Evolutionary conservation across 1,284 basidiomycete genomes (phyloP), one percentile per base, ranked within the genome.

Genomic region (Phylloporus sp.): DNA sequence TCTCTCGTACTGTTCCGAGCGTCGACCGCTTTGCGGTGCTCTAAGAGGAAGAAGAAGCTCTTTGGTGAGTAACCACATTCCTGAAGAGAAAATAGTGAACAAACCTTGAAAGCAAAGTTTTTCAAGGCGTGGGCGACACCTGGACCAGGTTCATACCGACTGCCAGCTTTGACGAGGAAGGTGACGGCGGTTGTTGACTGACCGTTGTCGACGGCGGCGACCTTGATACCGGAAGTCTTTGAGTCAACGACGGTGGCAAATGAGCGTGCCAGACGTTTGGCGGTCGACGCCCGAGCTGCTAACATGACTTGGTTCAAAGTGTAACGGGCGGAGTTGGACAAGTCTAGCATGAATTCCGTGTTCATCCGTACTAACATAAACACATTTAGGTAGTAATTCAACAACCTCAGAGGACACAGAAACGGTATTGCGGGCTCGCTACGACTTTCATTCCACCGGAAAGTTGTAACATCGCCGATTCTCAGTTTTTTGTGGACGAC

Each of bases 101-200:
- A 56, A 70, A 97, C 96, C 92, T 96, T 98, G 89, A 96, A 98
- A 65, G 95, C 90, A 84, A 95, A 97, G 86, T 94, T 95, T 86
- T 96, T 96, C 78, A 98, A 85, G 67, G 90, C 90, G 82, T 96
- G 93, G 13, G 96, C 94, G 68, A 94, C 87, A 74, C 96, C 96
- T 55, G 93, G 87, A 73, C 90, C 90, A 65, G 88, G 80, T 83
- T 98, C 92, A 77, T 89, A 96, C 72, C 96, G 84, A 73, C 89
- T 90, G 62, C 96, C 96, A 64, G 94, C 96, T 79, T 95, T 96
- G 79, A 96, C 87, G 70, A 96, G 86, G 73, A 98, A 84, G 58
- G 94, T 95, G 73, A 98, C 87, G 69, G 92, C 86, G 49, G 93
- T 84, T 8, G 94, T 96, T 64, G 91, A 86, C 75, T 90, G 90